Conservation (phyloP, 495 filamentous ascomycete genomes). For the Viridothelium virens region DNA sequence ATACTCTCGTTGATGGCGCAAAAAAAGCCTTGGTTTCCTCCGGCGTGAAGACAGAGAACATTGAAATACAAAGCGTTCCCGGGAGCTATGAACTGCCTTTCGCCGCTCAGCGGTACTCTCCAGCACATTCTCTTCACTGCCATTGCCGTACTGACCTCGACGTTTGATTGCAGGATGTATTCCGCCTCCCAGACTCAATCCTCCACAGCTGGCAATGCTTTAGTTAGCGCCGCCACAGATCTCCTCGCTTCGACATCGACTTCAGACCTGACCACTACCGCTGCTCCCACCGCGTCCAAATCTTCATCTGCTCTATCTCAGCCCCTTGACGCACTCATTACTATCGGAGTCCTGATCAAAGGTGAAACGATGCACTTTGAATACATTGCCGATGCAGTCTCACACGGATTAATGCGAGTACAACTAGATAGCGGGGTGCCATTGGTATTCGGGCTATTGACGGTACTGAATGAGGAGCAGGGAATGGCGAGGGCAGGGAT, state of each 20-base stretch:
- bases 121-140: not conserved
- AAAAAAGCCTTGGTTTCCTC: conserved; percentile 53
- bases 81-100: conserved; percentile 90
- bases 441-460: conserved; percentile 87
- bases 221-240: conserved; percentile 63
- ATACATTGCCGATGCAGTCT: conserved; percentile 88
- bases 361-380: conserved; percentile 99
- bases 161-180: conserved; percentile 53
- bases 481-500: conserved; percentile 79
- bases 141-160: conserved; percentile 18
- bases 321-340: conserved; percentile 87
- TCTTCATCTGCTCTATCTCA: conserved; percentile 38
- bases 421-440: conserved; percentile 81
- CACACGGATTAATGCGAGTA: conserved; percentile 86
- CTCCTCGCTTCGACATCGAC: conserved; percentile 61
- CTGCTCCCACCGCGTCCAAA: conserved; percentile 18
- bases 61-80: conserved; percentile 79
- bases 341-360: conserved; percentile 94
- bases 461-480: conserved; percentile 81
- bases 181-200: conserved; percentile 81
- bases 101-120: conserved; percentile 66
- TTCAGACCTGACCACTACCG: conserved; percentile 46
- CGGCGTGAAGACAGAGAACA: conserved; percentile 81
- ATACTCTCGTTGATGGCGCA: conserved; percentile 66
- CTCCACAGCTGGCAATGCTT: conserved; percentile 44